Conservation (phyloP, 2,329 filamentous ascomycete species). For the Calonectria hawksworthii region DNA sequence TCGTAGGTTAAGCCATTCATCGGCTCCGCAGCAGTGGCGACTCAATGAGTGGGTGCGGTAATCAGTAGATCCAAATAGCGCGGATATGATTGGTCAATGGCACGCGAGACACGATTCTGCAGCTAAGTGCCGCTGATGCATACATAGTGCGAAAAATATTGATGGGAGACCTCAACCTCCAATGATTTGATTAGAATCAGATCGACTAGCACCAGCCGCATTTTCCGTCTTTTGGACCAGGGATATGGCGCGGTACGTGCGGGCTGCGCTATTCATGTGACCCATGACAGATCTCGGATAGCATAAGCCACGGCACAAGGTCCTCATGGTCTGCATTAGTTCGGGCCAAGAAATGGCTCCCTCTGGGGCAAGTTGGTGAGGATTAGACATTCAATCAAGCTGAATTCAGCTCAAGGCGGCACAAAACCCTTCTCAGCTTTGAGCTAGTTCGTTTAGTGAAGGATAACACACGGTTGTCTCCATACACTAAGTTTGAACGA, state of each 20-base stretch:
- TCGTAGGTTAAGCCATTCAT: background rate
- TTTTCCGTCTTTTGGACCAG: background rate
- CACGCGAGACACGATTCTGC: background rate
- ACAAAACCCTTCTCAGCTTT: background rate
- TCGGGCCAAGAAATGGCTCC: background rate
- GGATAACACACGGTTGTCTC: no score
- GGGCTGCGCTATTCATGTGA: background rate
- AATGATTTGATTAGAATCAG: background rate
- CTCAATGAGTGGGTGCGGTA: background rate
- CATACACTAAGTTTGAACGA: no score
- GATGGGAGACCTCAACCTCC: background rate
- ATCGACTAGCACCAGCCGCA: no score
- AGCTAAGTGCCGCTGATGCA: background rate
- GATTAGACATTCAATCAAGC: background rate
- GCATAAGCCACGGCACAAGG: background rate
- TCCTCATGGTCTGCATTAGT: background rate
- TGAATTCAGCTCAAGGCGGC: no score
- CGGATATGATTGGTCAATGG: no score
- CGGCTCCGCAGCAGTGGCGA: background rate
- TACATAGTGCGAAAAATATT: background rate
- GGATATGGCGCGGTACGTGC: background rate
- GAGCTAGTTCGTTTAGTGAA: background rate
- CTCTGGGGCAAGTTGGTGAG: background rate
- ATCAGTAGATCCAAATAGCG: background rate
- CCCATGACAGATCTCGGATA: background rate